Evolutionary conservation across 2,329 filamentous ascomycete genomes (phyloP).

Genomic region (Pseudogymnoascus pannorum): DNA sequence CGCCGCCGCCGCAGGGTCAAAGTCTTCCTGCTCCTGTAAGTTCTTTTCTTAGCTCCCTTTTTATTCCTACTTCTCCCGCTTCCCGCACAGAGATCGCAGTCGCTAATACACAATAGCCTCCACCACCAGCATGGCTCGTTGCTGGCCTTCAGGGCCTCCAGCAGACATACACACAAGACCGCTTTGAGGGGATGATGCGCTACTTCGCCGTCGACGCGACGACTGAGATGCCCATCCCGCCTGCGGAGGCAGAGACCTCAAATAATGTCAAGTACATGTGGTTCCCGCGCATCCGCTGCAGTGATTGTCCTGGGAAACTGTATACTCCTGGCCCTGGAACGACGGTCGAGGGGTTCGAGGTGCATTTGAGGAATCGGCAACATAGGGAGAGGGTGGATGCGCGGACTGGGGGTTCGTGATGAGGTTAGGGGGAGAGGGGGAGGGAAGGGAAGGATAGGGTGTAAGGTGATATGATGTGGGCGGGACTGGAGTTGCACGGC

Average conservation of each 20-base stretch:
- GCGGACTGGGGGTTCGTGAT: constrained; percentile 5
- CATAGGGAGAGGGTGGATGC: constrained; percentile 66
- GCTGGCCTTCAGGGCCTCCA: constrained; percentile 66
- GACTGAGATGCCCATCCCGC: constrained; percentile 52
- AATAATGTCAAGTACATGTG: constrained; percentile 70
- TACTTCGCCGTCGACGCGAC: constrained; percentile 71
- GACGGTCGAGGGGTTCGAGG: constrained; percentile 84
- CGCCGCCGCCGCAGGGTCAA: constrained; percentile 51
- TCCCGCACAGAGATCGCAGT: constrained; percentile 14
- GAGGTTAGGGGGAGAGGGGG: not conserved
- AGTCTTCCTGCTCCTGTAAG: constrained; percentile 55
- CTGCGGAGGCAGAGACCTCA: constrained; percentile 44
- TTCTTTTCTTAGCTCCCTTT: constrained; percentile 18
- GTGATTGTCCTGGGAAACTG: constrained; percentile 86
- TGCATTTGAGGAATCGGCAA: constrained; percentile 77
- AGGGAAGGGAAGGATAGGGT: not conserved
- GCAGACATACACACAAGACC: constrained; percentile 65
- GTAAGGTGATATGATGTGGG: not conserved
- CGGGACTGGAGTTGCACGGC: constrained; percentile 2
- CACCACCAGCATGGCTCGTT: constrained; percentile 79
- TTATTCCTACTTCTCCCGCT: constrained; percentile 11
- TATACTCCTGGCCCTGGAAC: constrained; percentile 85
- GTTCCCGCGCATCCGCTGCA: constrained; percentile 81
- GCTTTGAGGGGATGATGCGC: constrained; percentile 87
- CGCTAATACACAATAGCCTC: constrained; percentile 50